Percentiles rank a stretch among this genome's conserved stretches.
Conservation (phyloP, 164 flowering plant genomes). For the Stephania yunnanensis region DNA sequence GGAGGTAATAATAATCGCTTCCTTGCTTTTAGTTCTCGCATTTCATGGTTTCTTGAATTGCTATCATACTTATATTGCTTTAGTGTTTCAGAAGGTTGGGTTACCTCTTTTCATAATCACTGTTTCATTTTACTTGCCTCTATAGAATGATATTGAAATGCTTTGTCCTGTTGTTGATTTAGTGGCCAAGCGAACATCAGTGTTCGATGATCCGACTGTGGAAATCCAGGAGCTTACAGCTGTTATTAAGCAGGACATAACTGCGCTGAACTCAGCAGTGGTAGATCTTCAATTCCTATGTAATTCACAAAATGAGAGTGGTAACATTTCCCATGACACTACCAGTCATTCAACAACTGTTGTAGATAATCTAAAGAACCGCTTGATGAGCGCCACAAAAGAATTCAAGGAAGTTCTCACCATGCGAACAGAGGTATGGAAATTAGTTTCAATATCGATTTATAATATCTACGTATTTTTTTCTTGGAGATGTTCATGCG, state of each 20-base stretch:
- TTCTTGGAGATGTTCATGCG: neutral
- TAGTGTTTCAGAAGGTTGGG: neutral
- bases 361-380: slow-evolving; percentile 87
- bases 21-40: neutral
- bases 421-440: slow-evolving; percentile 81
- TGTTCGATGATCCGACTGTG: slow-evolving; percentile 88
- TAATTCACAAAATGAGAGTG: slow-evolving; percentile 73
- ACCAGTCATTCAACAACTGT: slow-evolving; percentile 89
- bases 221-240: slow-evolving; percentile 97
- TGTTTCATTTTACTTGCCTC: neutral
- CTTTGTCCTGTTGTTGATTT: slow-evolving; percentile 15
- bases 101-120: neutral
- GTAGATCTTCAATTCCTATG: slow-evolving; percentile 82
- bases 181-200: slow-evolving; percentile 99
- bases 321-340: slow-evolving; percentile 68
- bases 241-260: slow-evolving; percentile 94
- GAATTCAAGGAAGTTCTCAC: slow-evolving; percentile 99
- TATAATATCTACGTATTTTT: neutral
- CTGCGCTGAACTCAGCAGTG: slow-evolving; percentile 86
- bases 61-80: neutral
- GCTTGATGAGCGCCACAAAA: slow-evolving; percentile 89
- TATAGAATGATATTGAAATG: neutral
- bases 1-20: neutral
- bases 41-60: neutral
- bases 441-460: neutral